A percentile compares a stretch with the other conserved stretches of the same genome.
Conservation (phyloP, 2,329 filamentous ascomycete species). For the Mollisia scopiformis region DNA sequence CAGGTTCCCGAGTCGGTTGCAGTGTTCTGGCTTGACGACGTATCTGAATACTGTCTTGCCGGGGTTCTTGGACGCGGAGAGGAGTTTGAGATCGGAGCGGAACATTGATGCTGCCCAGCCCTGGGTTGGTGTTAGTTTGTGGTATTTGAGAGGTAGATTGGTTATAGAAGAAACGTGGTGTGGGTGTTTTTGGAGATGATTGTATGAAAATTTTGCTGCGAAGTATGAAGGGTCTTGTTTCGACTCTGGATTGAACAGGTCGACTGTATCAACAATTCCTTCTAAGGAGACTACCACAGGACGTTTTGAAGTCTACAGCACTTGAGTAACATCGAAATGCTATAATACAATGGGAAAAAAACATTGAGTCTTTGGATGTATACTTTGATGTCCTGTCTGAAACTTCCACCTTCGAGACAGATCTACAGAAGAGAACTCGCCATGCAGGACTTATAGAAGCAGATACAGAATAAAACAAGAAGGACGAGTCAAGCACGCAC, state of each 20-base stretch:
- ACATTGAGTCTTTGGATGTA: too few species aligned
- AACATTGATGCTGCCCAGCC: slow-evolving; percentile 32
- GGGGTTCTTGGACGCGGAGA: slow-evolving; percentile 30
- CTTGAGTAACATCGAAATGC: too few species aligned
- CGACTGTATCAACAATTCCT: too few species aligned
- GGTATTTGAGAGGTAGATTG: not conserved
- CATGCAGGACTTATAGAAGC: not conserved
- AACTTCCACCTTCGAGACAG: too few species aligned
- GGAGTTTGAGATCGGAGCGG: slow-evolving; percentile 21
- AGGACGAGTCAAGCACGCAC: too few species aligned
- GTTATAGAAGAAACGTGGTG: not conserved
- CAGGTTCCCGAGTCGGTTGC: slow-evolving; percentile 57
- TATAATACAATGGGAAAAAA: too few species aligned
- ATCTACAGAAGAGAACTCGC: not conserved
- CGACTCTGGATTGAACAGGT: too few species aligned
- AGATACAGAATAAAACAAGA: not conserved
- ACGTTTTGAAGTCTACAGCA: too few species aligned
- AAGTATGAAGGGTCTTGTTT: too few species aligned
- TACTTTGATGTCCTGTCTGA: not conserved
- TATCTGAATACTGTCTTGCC: slow-evolving; percentile 42
- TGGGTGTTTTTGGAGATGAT: not conserved
- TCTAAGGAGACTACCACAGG: too few species aligned
- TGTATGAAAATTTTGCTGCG: too few species aligned
- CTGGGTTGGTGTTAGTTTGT: slow-evolving; percentile 13
- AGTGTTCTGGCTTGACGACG: slow-evolving; percentile 52